Conservation (phyloP, 1,284 basidiomycete species). For the Peniophora sp. region DNA sequence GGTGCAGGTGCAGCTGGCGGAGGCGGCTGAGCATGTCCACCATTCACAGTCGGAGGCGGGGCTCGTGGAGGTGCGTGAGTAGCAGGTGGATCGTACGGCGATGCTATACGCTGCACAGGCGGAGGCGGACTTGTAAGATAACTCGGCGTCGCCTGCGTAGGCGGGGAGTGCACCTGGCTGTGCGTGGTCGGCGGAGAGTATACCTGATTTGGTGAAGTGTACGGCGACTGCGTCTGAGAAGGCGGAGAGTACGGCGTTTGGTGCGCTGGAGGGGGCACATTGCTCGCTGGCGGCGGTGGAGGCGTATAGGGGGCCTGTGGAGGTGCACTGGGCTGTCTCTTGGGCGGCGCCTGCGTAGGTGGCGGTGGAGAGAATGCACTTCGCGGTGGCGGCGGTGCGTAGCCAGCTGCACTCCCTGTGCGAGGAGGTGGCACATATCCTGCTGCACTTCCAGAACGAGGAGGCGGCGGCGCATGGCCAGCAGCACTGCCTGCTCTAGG, state of each 20-base stretch:
- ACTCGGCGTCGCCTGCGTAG: constrained; percentile 1
- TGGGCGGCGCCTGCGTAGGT: neutral
- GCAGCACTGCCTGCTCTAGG: neutral
- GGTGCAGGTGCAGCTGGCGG: neutral
- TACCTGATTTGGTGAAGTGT: neutral
- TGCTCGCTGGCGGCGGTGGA: neutral
- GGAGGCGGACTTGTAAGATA: neutral
- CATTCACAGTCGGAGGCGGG: neutral
- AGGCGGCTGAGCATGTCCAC: neutral
- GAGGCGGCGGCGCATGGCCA: constrained; percentile 9
- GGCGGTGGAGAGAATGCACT: neutral
- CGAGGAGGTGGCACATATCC: constrained; percentile 12
- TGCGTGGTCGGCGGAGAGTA: neutral
- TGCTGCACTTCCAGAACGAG: constrained; percentile 14
- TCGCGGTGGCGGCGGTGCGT: constrained; percentile 11
- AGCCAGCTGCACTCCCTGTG: constrained; percentile 14
- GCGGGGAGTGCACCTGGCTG: neutral
- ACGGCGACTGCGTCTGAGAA: neutral
- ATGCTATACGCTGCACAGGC: neutral
- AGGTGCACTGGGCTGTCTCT: neutral
- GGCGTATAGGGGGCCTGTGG: neutral
- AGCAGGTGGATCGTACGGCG: neutral
- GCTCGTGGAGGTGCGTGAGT: neutral
- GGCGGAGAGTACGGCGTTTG: neutral
- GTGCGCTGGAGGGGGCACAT: neutral